Evolutionary conservation across 2,329 filamentous ascomycete genomes (phyloP).

Genomic region (Neonectria neomacrospora): DNA sequence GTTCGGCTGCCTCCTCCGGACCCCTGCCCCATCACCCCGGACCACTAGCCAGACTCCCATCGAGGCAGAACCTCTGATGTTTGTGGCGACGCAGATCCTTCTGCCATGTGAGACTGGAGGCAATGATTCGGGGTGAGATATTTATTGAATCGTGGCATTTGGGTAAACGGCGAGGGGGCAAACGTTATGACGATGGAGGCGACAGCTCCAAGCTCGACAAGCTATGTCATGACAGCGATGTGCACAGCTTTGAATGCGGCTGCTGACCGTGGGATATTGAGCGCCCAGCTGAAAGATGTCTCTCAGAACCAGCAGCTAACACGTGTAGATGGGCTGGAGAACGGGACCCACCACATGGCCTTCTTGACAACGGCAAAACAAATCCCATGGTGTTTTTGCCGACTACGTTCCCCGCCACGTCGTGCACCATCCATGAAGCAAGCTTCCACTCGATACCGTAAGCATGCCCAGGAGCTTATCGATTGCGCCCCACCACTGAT

Average conservation of each 20-base stretch:
- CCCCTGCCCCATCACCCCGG: not conserved
- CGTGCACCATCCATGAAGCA: too few relatives aligned
- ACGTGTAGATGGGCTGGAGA: not conserved
- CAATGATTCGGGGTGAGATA: not conserved
- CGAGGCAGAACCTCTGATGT: slow-evolving; percentile 14
- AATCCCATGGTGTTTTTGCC: not conserved
- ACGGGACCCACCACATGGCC: not conserved
- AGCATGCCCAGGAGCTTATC: not conserved
- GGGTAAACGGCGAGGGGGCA: not conserved
- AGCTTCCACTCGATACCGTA: too few relatives aligned
- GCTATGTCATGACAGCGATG: not conserved
- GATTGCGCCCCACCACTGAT: slow-evolving; percentile 2
- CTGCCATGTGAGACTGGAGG: not conserved
- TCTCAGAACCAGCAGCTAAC: not conserved
- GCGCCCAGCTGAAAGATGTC: not conserved
- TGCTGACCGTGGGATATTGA: not conserved
- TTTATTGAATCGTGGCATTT: not conserved
- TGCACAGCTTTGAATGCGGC: not conserved
- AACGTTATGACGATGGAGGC: not conserved
- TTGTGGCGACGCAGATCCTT: not conserved
- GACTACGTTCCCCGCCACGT: too few relatives aligned
- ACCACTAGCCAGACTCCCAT: not conserved
- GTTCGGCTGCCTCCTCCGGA: not conserved
- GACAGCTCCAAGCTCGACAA: not conserved
- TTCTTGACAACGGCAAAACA: not conserved